Evolutionary conservation across 2,329 filamentous ascomycete species (phyloP).

Genomic region (Aplosporella prunicola): DNA sequence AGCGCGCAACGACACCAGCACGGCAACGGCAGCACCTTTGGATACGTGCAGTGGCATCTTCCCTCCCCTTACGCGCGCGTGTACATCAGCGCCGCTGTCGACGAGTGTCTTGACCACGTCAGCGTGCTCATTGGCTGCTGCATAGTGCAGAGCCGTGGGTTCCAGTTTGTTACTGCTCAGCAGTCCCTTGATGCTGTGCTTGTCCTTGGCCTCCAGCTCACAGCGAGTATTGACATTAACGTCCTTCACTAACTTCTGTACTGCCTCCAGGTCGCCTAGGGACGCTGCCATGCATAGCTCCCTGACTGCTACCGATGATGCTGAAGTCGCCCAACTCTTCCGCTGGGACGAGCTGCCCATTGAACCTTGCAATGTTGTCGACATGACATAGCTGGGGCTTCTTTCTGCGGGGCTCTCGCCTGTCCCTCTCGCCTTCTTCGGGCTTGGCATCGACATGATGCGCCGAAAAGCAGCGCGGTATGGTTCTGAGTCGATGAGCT

Average conservation of each 20-base stretch:
- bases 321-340: no score
- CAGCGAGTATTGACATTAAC: no score
- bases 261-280: no score
- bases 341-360: no score
- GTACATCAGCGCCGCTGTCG: background rate
- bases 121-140: background rate
- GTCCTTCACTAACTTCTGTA: no score
- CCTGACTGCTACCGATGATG: no score
- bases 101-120: background rate
- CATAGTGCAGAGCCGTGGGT: background rate
- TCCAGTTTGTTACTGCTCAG: no score
- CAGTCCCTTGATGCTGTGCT: no score
- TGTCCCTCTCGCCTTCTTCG: background rate
- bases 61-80: background rate
- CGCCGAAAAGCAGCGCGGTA: background rate
- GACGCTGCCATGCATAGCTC: no score
- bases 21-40: background rate
- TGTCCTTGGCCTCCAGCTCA: no score
- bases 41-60: background rate
- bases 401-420: background rate
- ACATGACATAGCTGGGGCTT: no score
- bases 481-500: conserved; percentile 1
- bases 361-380: no score
- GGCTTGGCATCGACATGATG: background rate
- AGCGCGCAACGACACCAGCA: background rate